A percentile compares a stretch with the other conserved stretches of the same genome.
Evolutionary conservation across 2,329 filamentous ascomycete species (phyloP).

Genomic region (Mollisiaceae sp.): DNA sequence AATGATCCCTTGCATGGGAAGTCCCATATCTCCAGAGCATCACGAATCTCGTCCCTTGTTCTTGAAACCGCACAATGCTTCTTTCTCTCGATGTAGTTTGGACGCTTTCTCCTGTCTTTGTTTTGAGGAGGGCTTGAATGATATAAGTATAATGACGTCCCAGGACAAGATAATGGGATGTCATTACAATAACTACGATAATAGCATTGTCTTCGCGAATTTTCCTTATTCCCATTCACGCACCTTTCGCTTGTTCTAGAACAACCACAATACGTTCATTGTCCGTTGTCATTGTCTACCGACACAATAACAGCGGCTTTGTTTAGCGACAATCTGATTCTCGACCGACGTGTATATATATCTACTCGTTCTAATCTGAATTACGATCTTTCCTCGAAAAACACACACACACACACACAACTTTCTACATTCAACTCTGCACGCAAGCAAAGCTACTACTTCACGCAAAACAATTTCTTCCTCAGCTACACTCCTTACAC

Average conservation of each 20-base stretch:
- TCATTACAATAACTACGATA: neutral
- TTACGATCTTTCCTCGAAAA: constrained; percentile 8
- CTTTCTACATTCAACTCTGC: neutral
- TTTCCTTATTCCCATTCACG: constrained; percentile 17
- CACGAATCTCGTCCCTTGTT: constrained; percentile 5
- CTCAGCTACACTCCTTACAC: neutral
- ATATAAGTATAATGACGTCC: constrained; percentile 8
- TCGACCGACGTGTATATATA: constrained; percentile 12
- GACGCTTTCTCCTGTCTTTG: constrained; percentile 2
- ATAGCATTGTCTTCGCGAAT: neutral
- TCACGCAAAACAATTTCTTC: constrained; percentile 6
- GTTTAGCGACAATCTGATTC: constrained; percentile 8
- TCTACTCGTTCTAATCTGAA: neutral
- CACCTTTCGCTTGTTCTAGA: constrained; percentile 6
- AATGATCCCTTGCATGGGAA: neutral
- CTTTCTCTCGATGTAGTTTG: constrained; percentile 7
- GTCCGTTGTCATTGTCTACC: constrained; percentile 8
- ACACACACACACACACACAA: neutral
- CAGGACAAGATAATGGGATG: neutral
- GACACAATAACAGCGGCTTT: constrained; percentile 15
- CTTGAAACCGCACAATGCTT: constrained; percentile 10
- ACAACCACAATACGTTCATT: constrained; percentile 23
- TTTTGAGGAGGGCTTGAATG: neutral
- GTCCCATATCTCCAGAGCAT: neutral
- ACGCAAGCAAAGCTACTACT: constrained; percentile 6